Evolutionary conservation across 176 grass and related monocot species (phyloP).

Genomic region (Eleusine coracana): DNA sequence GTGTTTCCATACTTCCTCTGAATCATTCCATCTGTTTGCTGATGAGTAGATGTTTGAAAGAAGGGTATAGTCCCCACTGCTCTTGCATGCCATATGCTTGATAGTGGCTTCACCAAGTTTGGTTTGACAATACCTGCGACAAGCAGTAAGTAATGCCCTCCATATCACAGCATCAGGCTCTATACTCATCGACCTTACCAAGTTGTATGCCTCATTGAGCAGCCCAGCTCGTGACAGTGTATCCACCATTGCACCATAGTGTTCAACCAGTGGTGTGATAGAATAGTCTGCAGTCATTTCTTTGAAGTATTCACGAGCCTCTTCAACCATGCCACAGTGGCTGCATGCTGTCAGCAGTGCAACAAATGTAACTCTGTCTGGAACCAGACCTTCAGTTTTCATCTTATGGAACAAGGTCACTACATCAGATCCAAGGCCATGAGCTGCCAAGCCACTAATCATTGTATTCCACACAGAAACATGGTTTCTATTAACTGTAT

Average conservation of each 20-base stretch:
- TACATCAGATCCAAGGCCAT: constrained; percentile 61
- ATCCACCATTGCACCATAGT: constrained; percentile 74
- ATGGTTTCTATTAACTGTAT: constrained; percentile 36
- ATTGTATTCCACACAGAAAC: constrained; percentile 67
- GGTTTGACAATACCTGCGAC: constrained; percentile 43
- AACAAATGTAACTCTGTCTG: constrained; percentile 68
- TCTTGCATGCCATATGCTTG: constrained; percentile 41
- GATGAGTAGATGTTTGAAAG: constrained; percentile 75
- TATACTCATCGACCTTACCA: constrained; percentile 54
- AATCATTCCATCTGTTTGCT: constrained; percentile 59
- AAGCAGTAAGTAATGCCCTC: constrained; percentile 71
- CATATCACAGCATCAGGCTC: constrained; percentile 69
- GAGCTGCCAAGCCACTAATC: constrained; percentile 62
- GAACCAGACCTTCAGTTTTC: constrained; percentile 54
- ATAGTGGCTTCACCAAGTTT: constrained; percentile 53
- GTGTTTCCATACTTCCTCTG: constrained; percentile 59
- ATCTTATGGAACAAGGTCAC: constrained; percentile 51
- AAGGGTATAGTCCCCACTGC: constrained; percentile 71
- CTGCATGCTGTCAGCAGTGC: constrained; percentile 74
- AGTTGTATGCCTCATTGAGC: constrained; percentile 68
- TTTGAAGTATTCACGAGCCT: constrained; percentile 50
- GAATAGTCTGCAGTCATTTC: constrained; percentile 54
- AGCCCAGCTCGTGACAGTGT: constrained; percentile 56
- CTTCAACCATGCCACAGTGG: constrained; percentile 67
- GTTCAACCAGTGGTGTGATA: constrained; percentile 58